phyloP scores from a whole-genome alignment of 352 stramenopile genomes.

The Phytophthora sp. region DNA sequence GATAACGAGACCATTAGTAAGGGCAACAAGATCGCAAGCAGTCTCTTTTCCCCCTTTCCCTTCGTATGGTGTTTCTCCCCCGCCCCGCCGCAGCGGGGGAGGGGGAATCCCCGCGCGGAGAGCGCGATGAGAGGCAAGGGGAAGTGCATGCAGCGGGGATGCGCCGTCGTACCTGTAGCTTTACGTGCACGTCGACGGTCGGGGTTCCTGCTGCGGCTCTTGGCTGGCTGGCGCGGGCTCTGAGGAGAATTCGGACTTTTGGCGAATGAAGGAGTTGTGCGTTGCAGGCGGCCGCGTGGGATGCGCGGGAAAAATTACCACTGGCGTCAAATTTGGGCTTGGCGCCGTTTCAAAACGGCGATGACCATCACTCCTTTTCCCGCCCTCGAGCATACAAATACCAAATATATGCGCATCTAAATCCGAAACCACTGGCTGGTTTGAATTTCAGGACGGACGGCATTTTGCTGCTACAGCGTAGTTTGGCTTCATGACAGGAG shows the following conservation, averaged over 20 bases:
- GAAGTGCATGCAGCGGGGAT: background rate
- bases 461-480: background rate
- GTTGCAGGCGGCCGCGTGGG: constrained; percentile 29
- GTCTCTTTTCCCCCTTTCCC: constrained; percentile 27
- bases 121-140: background rate
- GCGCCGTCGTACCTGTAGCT: constrained; percentile 49
- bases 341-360: constrained; percentile 32
- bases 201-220: constrained; percentile 51
- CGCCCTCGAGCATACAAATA: constrained; percentile 16
- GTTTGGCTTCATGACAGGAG: background rate
- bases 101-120: background rate
- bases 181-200: constrained; percentile 36
- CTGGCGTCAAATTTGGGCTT: constrained; percentile 39
- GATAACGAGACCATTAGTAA: constrained; percentile 18
- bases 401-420: constrained; percentile 14
- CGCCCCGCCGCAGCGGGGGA: background rate
- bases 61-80: constrained; percentile 23
- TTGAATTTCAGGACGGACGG: constrained; percentile 26
- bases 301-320: constrained; percentile 33
- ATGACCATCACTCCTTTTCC: constrained; percentile 28
- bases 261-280: constrained; percentile 77
- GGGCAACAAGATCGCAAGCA: constrained; percentile 22
- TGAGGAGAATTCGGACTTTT: constrained; percentile 85
- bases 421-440: constrained; percentile 39
- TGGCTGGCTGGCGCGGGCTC: constrained; percentile 77